Conservation (phyloP, 805 yeast species). For the Kodamaea neixiangensis region DNA sequence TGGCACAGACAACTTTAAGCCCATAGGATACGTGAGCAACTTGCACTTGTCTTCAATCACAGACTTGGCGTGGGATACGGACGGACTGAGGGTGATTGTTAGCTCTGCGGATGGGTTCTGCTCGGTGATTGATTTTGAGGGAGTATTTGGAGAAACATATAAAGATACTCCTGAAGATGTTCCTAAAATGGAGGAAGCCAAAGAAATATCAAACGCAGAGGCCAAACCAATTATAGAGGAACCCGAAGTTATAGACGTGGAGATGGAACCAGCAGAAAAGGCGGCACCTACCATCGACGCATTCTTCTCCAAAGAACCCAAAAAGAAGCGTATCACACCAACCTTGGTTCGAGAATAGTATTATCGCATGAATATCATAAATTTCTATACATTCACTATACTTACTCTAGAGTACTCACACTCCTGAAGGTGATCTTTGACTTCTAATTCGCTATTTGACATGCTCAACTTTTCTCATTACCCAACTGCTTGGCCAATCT, state of each 20-base stretch:
- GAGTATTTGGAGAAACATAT: constrained; percentile 53
- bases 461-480: constrained; percentile 20
- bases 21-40: constrained; percentile 74
- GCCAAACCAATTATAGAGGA: not conserved
- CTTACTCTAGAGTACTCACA: too few relatives aligned
- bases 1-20: constrained; percentile 70
- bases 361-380: not conserved
- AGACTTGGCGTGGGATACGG: constrained; percentile 80
- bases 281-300: constrained; percentile 11
- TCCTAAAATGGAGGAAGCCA: not conserved
- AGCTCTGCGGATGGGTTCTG: constrained; percentile 95
- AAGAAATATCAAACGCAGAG: constrained; percentile 9
- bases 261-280: not conserved
- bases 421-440: too few relatives aligned
- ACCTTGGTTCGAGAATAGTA: constrained; percentile 15
- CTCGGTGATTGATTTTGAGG: constrained; percentile 59
- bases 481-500: constrained; percentile 48
- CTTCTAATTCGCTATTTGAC: too few relatives aligned
- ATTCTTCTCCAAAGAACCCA: constrained; percentile 13
- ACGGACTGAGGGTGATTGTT: constrained; percentile 68
- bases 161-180: constrained; percentile 18
- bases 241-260: not conserved
- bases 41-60: constrained; percentile 88
- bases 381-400: not conserved
- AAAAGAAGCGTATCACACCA: constrained; percentile 24